These are phyloP conservation scores for Asterophora lycoperdoides DNA, from an alignment of 768 basidiomycete genomes.

Conservation along the genomic window DNA sequence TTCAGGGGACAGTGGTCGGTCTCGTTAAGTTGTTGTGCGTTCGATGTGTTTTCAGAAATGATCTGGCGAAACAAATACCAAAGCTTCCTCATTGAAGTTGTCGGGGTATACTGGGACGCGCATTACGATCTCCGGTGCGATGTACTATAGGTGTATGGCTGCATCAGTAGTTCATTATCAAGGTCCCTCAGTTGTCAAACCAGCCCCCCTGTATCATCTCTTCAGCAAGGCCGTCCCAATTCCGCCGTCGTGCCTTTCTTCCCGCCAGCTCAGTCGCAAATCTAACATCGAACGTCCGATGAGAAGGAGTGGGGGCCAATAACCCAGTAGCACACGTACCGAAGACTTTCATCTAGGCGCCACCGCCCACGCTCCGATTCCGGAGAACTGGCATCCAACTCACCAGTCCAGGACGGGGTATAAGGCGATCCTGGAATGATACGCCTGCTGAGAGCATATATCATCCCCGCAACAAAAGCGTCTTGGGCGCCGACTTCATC, in stretches of 20 bases:
- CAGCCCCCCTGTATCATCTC: constrained; percentile 76
- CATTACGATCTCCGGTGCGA: background rate
- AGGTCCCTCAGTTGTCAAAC: constrained; percentile 44
- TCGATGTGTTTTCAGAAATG: no score
- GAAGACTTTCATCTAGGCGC: constrained; percentile 78
- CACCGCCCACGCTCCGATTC: constrained; percentile 55
- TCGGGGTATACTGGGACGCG: background rate
- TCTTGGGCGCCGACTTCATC: constrained; percentile 80
- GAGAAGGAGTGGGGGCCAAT: background rate
- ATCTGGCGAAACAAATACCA: no score
- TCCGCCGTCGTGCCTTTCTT: constrained; percentile 58
- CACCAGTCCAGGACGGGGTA: constrained; percentile 49
- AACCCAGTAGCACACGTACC: constrained; percentile 36
- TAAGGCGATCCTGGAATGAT: constrained; percentile 76
- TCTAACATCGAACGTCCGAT: constrained; percentile 30
- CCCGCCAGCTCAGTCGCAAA: constrained; percentile 84
- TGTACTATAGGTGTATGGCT: background rate
- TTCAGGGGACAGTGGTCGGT: no score
- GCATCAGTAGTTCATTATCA: background rate
- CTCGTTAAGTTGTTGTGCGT: no score
- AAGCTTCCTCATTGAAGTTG: background rate
- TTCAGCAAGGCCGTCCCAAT: constrained; percentile 65
- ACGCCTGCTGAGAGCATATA: constrained; percentile 70
- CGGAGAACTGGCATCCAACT: constrained; percentile 20
- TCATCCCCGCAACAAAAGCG: constrained; percentile 86